A percentile compares a stretch with the other conserved stretches of the same genome.
Evolutionary conservation across 176 grass and related monocot genomes (phyloP).

Genomic region (Rhipidocladum racemiflorum): DNA sequence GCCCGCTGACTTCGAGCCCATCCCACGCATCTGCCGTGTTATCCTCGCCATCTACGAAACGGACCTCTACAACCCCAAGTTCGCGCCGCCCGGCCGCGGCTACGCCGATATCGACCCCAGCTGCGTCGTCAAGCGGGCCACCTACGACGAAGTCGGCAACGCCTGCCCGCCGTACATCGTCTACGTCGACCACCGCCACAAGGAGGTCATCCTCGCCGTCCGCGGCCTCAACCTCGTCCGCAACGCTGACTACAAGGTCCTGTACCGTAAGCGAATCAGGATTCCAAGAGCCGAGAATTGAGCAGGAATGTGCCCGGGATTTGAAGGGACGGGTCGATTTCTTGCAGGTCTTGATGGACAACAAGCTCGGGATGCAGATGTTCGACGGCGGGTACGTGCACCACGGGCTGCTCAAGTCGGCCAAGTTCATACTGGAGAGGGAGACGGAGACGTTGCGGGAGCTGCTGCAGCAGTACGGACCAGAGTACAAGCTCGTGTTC

Average conservation of each 20-base stretch:
- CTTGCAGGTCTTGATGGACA: slow-evolving; percentile 76
- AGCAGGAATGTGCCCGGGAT: not conserved
- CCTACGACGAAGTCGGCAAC: slow-evolving; percentile 54
- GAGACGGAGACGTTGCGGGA: slow-evolving; percentile 54
- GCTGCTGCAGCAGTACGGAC: slow-evolving; percentile 44
- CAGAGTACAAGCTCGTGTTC: slow-evolving; percentile 64
- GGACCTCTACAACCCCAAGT: slow-evolving; percentile 55
- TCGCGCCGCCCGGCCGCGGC: slow-evolving; percentile 44
- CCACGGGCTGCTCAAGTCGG: slow-evolving; percentile 76
- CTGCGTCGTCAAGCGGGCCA: slow-evolving; percentile 52
- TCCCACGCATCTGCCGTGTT: slow-evolving; percentile 76
- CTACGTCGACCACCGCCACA: slow-evolving; percentile 58
- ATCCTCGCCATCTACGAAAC: slow-evolving; percentile 77
- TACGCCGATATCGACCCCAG: slow-evolving; percentile 31
- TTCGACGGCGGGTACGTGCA: slow-evolving; percentile 93
- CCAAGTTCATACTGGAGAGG: slow-evolving; percentile 65
- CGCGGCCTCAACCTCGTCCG: slow-evolving; percentile 95
- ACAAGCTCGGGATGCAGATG: slow-evolving; percentile 90
- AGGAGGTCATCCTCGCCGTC: slow-evolving; percentile 79
- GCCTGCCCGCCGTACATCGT: slow-evolving; percentile 73
- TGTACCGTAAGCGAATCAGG: not conserved
- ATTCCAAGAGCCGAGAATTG: not conserved
- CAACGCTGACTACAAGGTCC: slow-evolving; percentile 89
- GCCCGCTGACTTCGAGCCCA: slow-evolving; percentile 60
- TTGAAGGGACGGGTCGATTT: not conserved